Conservation (phyloP, 2,329 filamentous ascomycete genomes). For the Tetracladium maxilliforme region DNA sequence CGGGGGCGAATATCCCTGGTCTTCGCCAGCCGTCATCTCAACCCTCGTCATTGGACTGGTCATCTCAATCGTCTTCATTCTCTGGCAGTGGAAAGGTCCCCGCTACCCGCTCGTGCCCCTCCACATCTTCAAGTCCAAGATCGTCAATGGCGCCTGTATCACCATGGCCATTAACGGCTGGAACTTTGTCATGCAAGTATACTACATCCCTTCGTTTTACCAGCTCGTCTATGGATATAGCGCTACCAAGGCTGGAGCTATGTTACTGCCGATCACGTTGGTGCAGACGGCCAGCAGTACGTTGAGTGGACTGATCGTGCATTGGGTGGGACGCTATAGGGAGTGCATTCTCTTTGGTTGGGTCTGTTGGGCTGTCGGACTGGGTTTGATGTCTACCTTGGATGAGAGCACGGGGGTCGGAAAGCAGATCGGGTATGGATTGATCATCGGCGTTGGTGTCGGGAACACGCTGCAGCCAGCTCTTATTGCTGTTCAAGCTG, state of each 20-base stretch:
- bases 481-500: constrained; percentile 22
- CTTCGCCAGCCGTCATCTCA: constrained; percentile 34
- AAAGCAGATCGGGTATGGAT: constrained; percentile 37
- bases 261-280: constrained; percentile 26
- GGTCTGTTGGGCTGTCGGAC: constrained; percentile 32
- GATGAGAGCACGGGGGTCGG: constrained; percentile 28
- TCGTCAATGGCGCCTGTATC: constrained; percentile 37
- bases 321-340: constrained; percentile 34
- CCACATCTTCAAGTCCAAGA: constrained; percentile 35
- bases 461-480: constrained; percentile 35
- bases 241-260: constrained; percentile 23
- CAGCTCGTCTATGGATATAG: constrained; percentile 28
- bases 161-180: constrained; percentile 44
- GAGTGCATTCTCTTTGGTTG: constrained; percentile 38
- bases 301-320: constrained; percentile 33
- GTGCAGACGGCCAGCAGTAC: constrained; percentile 30
- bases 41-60: constrained; percentile 33
- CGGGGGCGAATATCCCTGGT: constrained; percentile 41
- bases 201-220: constrained; percentile 21
- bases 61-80: constrained; percentile 29
- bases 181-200: constrained; percentile 42
- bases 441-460: constrained; percentile 34
- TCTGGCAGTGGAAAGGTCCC: constrained; percentile 36
- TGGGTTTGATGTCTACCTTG: constrained; percentile 36
- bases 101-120: constrained; percentile 23